Percentiles rank a stretch among this genome's conserved stretches.
These are phyloP conservation scores for Schizopora paradoxa DNA, from an alignment of 1,284 basidiomycete species.

Conservation along the genomic window DNA sequence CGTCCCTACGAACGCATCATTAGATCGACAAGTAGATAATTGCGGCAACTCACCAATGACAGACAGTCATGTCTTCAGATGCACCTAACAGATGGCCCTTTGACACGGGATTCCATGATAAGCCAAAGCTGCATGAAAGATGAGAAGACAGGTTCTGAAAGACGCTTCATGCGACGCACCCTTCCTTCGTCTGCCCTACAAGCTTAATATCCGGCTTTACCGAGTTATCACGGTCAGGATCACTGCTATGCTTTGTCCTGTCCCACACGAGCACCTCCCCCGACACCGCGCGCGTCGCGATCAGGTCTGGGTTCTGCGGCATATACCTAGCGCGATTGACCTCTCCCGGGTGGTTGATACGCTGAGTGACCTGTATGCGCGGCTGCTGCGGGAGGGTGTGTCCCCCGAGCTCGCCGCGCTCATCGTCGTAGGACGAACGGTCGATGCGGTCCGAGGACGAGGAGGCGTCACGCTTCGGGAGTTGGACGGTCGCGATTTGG, in stretches of 20 bases:
- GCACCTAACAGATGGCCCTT: conserved; percentile 86
- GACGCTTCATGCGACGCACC: conserved; percentile 46
- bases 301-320: conserved; percentile 97
- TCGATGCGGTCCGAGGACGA: conserved; percentile 69
- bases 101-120: conserved; percentile 87
- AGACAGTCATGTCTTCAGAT: conserved; percentile 94
- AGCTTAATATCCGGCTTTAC: conserved; percentile 91
- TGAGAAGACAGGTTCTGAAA: conserved; percentile 5
- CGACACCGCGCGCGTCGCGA: conserved; percentile 89
- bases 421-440: conserved; percentile 84
- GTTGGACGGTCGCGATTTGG: conserved; percentile 91
- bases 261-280: conserved; percentile 96
- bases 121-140: conserved; percentile 64
- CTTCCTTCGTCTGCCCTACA: conserved; percentile 89
- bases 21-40: conserved; percentile 7
- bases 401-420: conserved; percentile 86
- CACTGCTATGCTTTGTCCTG: conserved; percentile 92
- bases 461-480: conserved; percentile 73
- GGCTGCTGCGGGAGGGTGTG: conserved; percentile 72
- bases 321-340: conserved; percentile 98
- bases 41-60: conserved; percentile 68
- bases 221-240: conserved; percentile 78
- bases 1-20: conserved; percentile 60
- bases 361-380: conserved; percentile 86
- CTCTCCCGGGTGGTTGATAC: conserved; percentile 94